A percentile compares a stretch with the other conserved stretches of the same genome.
Evolutionary conservation across 768 basidiomycete species (phyloP).

Genomic region (Chiua virens): DNA sequence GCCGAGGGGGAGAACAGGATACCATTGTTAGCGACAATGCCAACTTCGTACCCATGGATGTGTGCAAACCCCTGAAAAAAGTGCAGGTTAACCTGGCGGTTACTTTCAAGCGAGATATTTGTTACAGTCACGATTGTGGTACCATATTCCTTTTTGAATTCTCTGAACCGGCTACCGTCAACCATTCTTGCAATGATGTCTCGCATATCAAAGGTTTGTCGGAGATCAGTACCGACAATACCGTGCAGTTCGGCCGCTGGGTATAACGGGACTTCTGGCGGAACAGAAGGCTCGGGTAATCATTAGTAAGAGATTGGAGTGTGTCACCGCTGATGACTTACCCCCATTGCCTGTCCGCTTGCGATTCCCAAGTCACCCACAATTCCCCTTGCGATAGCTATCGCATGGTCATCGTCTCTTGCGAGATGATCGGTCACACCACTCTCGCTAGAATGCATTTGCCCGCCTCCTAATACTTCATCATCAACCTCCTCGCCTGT

Average conservation of each 20-base stretch:
- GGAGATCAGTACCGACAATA: slow-evolving; percentile 87
- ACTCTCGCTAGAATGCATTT: slow-evolving; percentile 90
- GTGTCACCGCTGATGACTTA: slow-evolving; percentile 37
- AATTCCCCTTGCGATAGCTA: slow-evolving; percentile 73
- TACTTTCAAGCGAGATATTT: slow-evolving; percentile 5
- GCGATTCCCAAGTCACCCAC: slow-evolving; percentile 76
- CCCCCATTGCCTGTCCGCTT: slow-evolving; percentile 48
- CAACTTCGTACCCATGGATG: slow-evolving; percentile 86
- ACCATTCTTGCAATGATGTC: slow-evolving; percentile 91
- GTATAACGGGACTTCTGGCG: slow-evolving; percentile 74
- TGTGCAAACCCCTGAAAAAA: slow-evolving; percentile 74
- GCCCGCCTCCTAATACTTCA: slow-evolving; percentile 86
- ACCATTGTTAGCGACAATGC: slow-evolving; percentile 93
- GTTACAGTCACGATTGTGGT: slow-evolving; percentile 83
- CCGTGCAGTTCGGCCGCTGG: slow-evolving; percentile 82
- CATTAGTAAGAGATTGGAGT: slow-evolving; percentile 9
- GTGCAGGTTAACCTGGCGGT: slow-evolving; percentile 4
- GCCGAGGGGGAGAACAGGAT: slow-evolving; percentile 94
- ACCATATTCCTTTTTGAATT: slow-evolving; percentile 97
- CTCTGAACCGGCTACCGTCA: slow-evolving; percentile 88
- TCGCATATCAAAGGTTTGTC: slow-evolving; percentile 90
- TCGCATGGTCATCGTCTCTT: slow-evolving; percentile 80
- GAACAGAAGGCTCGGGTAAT: slow-evolving; percentile 49
- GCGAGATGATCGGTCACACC: slow-evolving; percentile 91
- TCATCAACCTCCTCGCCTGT: slow-evolving; percentile 93